A percentile compares a stretch with the other conserved stretches of the same genome.
Evolutionary conservation across 192 early-diverging fungal genomes (phyloP).

Genomic region (Blastocladiella britannica): DNA sequence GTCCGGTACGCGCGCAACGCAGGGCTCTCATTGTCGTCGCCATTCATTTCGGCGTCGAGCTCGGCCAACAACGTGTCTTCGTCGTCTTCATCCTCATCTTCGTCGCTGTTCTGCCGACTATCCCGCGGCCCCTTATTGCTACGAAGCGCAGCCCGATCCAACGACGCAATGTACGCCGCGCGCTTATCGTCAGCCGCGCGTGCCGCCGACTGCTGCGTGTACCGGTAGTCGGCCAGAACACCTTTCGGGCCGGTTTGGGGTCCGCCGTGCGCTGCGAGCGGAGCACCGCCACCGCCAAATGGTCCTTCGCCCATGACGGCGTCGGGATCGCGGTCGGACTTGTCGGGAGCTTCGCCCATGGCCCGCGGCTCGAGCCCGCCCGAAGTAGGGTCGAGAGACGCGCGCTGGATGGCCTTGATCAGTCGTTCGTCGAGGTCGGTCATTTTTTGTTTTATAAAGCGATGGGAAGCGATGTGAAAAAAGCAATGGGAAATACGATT

Average conservation of each 20-base stretch:
- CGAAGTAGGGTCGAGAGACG: background rate
- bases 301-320: background rate
- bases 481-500: too few species aligned
- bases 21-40: background rate
- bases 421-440: background rate
- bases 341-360: background rate
- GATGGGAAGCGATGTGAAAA: too few species aligned
- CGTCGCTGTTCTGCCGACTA: too few species aligned
- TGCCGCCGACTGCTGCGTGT: background rate
- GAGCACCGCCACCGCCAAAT: background rate
- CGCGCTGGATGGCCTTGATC: background rate
- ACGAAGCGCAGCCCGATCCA: too few species aligned
- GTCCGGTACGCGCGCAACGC: slow-evolving; percentile 1
- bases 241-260: slow-evolving; percentile 4
- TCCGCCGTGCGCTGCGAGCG: background rate
- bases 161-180: too few species aligned
- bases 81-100: too few species aligned
- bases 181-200: background rate
- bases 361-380: background rate
- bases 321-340: background rate
- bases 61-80: background rate
- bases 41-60: background rate
- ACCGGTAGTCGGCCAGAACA: slow-evolving; percentile 3
- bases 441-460: too few species aligned
- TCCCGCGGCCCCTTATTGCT: too few species aligned